Conservation (phyloP, 2,329 filamentous ascomycete genomes). For the Trichoderma simmonsii region DNA sequence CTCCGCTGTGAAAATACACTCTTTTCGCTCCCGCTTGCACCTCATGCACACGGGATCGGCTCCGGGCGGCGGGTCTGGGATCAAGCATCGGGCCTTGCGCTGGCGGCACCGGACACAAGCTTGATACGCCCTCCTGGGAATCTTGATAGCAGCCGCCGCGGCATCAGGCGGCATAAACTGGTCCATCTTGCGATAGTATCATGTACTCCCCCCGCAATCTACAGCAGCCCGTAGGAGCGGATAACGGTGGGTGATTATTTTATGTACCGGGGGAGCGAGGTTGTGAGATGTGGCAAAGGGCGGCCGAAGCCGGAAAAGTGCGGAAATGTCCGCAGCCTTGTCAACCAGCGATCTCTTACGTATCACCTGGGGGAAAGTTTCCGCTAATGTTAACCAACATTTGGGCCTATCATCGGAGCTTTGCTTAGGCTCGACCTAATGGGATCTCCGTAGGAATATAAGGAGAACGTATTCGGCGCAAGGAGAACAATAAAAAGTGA, state of each 20-base stretch:
- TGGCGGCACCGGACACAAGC: not conserved
- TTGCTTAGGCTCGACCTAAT: no score
- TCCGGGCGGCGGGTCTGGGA: not conserved
- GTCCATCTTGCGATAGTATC: not conserved
- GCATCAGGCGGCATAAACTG: not conserved
- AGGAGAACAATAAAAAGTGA: no score
- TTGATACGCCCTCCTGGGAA: not conserved
- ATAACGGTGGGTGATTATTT: not conserved
- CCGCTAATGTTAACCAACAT: no score
- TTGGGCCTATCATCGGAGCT: no score
- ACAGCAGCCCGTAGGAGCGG: not conserved
- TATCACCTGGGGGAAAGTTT: not conserved
- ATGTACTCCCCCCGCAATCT: not conserved
- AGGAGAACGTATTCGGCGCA: no score
- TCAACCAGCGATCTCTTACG: not conserved
- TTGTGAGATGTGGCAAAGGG: not conserved
- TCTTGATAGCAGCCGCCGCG: not conserved
- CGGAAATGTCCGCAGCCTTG: not conserved
- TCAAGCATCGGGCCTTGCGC: not conserved
- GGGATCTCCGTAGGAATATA: no score
- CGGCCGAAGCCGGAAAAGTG: not conserved
- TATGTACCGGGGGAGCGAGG: not conserved
- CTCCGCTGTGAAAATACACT: not conserved
- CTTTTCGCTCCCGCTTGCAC: not conserved
- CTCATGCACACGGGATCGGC: not conserved